A percentile compares a stretch with the other conserved stretches of the same genome.
These are phyloP conservation scores for Ensete ventricosum DNA, from an alignment of 176 grass and related monocot species.

Conservation along the genomic window DNA sequence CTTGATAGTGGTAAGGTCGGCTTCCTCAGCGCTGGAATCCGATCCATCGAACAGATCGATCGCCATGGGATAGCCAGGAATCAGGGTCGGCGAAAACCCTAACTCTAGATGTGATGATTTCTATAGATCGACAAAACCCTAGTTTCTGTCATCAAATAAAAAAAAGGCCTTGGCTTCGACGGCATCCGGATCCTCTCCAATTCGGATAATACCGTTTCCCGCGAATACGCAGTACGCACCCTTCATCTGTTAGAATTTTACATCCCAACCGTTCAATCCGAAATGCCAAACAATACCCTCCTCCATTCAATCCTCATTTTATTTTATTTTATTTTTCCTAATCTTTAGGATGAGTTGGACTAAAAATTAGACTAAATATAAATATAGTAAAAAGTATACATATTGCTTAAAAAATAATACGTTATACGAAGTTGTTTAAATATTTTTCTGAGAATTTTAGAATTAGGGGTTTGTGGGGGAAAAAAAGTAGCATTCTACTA, in stretches of 20 bases:
- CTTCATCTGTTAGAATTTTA: not conserved
- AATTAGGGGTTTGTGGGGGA: too few relatives aligned
- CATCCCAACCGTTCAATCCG: not conserved
- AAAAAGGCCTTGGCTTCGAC: too few relatives aligned
- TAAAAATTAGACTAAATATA: too few relatives aligned
- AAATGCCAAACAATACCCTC: too few relatives aligned
- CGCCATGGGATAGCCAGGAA: conserved; percentile 10
- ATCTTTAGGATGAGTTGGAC: too few relatives aligned
- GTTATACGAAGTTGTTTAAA: too few relatives aligned
- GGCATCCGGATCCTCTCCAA: not conserved
- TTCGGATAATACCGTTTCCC: not conserved
- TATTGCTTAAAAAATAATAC: too few relatives aligned
- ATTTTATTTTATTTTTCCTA: too few relatives aligned
- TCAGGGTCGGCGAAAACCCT: conserved; percentile 9
- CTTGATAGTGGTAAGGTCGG: conserved; percentile 48
- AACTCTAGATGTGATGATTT: not conserved
- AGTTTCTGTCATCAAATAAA: not conserved
- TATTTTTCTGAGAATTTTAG: too few relatives aligned
- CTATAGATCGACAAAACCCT: not conserved
- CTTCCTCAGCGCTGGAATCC: conserved; percentile 30
- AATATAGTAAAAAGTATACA: too few relatives aligned
- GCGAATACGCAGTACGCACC: not conserved
- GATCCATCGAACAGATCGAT: conserved; percentile 33
- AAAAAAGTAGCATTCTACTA: too few relatives aligned
- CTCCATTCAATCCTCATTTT: too few relatives aligned